Evolutionary conservation across 2,329 filamentous ascomycete genomes (phyloP).

Genomic region (Penicillium sp.): DNA sequence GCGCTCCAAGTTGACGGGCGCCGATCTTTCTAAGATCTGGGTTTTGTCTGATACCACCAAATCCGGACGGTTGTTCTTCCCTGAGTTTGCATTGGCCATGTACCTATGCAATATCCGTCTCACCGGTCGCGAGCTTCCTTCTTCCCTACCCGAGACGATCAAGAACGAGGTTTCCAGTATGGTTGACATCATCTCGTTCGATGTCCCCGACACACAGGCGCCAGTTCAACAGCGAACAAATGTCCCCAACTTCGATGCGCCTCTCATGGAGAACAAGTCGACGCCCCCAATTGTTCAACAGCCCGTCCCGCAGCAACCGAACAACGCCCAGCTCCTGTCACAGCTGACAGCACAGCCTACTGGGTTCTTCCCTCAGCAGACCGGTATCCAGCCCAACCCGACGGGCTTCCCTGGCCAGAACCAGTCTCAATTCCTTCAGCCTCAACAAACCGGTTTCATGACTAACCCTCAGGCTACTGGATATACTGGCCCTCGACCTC

Average conservation of each 20-base stretch:
- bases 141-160: slow-evolving; percentile 74
- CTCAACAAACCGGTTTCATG: slow-evolving; percentile 70
- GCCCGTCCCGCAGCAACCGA: slow-evolving; percentile 68
- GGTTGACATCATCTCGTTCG: slow-evolving; percentile 99
- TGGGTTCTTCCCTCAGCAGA: slow-evolving; percentile 61
- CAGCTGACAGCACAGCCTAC: slow-evolving; percentile 57
- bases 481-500: slow-evolving; percentile 75
- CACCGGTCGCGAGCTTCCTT: slow-evolving; percentile 78
- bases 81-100: slow-evolving; percentile 97
- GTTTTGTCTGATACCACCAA: slow-evolving; percentile 93
- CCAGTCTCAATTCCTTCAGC: slow-evolving; percentile 58
- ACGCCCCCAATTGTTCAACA: slow-evolving; percentile 59
- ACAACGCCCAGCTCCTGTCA: slow-evolving; percentile 62
- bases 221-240: slow-evolving; percentile 59
- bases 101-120: slow-evolving; percentile 95
- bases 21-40: slow-evolving; percentile 91
- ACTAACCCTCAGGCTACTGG: slow-evolving; percentile 73
- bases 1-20: slow-evolving; percentile 82
- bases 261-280: slow-evolving; percentile 50
- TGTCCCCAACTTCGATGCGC: slow-evolving; percentile 67
- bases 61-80: slow-evolving; percentile 92
- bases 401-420: slow-evolving; percentile 48
- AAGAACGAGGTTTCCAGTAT: slow-evolving; percentile 98
- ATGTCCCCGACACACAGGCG: slow-evolving; percentile 70
- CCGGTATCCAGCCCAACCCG: slow-evolving; percentile 62